These are phyloP conservation scores for Hydnomerulius pinastri DNA, from an alignment of 768 basidiomycete genomes.

Conservation along the genomic window DNA sequence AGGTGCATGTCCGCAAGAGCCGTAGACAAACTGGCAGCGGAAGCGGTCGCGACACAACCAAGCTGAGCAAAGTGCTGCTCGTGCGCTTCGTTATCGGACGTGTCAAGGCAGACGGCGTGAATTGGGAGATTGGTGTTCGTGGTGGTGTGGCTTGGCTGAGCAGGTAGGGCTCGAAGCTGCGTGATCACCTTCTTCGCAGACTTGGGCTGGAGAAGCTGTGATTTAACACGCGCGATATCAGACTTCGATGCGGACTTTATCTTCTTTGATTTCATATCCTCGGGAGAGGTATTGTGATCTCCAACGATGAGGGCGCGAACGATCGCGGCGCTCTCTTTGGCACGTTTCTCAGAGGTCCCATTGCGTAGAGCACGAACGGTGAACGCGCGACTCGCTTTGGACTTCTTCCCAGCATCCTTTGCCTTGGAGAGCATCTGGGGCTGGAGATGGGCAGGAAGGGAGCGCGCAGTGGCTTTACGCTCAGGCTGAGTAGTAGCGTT, in stretches of 20 bases:
- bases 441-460: conserved; percentile 9
- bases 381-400: conserved; percentile 37
- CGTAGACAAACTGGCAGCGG: conserved; percentile 49
- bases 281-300: conserved; percentile 30
- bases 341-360: conserved; percentile 54
- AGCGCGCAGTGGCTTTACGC: conserved; percentile 26
- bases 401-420: conserved; percentile 44
- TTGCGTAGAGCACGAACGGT: conserved; percentile 32
- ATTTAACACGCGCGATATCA: conserved; percentile 64
- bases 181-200: conserved; percentile 70
- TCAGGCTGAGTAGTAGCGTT: conserved; percentile 26
- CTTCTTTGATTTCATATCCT: conserved; percentile 38
- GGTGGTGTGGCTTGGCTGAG: conserved; percentile 12
- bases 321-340: conserved; percentile 61
- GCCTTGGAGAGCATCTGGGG: conserved; percentile 32
- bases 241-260: conserved; percentile 46
- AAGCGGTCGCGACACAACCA: conserved; percentile 46
- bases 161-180: conserved; percentile 66
- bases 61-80: conserved; percentile 59
- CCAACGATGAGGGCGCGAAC: conserved; percentile 74
- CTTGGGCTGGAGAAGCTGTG: conserved; percentile 65
- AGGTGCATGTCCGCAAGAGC: conserved; percentile 63
- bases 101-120: conserved; percentile 74
- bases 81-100: conserved; percentile 63
- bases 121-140: conserved; percentile 48